Evolutionary conservation across 306 rosid species (phyloP), one percentile per base, ranked within the genome.

Genomic region (Delonix regia): DNA sequence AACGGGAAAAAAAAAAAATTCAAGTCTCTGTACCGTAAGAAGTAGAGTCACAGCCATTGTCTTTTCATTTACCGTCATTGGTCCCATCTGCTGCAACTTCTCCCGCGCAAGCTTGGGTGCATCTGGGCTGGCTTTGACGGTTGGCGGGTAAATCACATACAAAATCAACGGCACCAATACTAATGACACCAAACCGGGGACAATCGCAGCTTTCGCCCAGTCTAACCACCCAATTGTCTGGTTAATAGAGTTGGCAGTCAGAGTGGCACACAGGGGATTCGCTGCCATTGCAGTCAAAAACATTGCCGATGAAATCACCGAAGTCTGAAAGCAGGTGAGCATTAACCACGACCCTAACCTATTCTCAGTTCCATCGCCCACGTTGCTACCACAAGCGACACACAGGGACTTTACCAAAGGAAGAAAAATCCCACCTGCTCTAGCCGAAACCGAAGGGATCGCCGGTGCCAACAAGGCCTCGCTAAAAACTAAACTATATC

Each of bases 211-310:
- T 76, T 81, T 88, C 1, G 98, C 99, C 99, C 99, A 95, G 44
- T 93, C 97, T 38, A 94, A 85, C 98, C 99, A 96, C 80, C 99
- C 99, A 79, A 96, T 86, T 0, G 96, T 96, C 86, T 93, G 89
- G 73, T 89, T 80, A 64, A 96, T 96, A 0, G 99, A 89, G 42
- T 85, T 93, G 36, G 19, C 69, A 3, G 99, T 93, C 21, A 93
- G 80, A 27, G 88, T 96, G 0, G 91, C 99, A 41, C 98, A 91
- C 25, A 96, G 71, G 0, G 99, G 98, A 85, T 96, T 96, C 13
- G 99, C 99, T 16, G 99, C 99, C 99, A 96, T 96, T 1, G 88
- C 98, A 36, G 98, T 95, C 88, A 95, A 66, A 85, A 95, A 95
- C 99, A 96, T 96, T 8, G 99, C 89, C 28, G 99, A 96, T 15